Percentiles rank a stretch among this genome's conserved stretches.
phyloP scores from a whole-genome alignment of 192 early-diverging fungal genomes.

The Cetraspora pellucida region DNA sequence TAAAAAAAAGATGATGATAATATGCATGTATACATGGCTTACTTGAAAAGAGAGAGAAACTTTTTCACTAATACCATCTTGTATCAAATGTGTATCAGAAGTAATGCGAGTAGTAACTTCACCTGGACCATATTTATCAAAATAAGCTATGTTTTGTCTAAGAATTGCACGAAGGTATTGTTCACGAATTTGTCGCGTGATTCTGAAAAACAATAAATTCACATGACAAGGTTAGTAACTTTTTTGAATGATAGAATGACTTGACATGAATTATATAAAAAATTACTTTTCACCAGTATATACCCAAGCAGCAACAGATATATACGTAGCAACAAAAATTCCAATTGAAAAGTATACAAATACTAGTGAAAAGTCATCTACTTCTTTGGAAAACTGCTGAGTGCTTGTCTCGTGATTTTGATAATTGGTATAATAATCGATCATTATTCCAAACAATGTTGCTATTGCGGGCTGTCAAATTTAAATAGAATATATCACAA shows the following conservation, averaged over 20 bases:
- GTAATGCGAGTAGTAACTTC: constrained; percentile 82
- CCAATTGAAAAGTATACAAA: constrained; percentile 45
- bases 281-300: constrained; percentile 48
- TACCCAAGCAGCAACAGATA: constrained; percentile 57
- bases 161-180: constrained; percentile 72
- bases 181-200: constrained; percentile 50
- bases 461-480: not conserved
- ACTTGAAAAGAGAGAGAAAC: constrained; percentile 38
- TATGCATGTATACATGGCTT: too few species aligned
- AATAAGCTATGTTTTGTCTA: constrained; percentile 83
- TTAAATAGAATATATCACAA: not conserved
- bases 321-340: constrained; percentile 56
- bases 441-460: constrained; percentile 12
- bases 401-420: not conserved
- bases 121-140: constrained; percentile 52
- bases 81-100: constrained; percentile 77
- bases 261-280: too few species aligned
- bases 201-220: too few species aligned
- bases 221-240: too few species aligned
- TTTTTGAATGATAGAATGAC: too few species aligned
- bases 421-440: not conserved
- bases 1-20: too few species aligned
- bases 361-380: not conserved
- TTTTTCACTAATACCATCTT: constrained; percentile 87
- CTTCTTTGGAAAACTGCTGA: not conserved